A percentile compares a stretch with the other conserved stretches of the same genome.
Evolutionary conservation across 1,139 yeast genomes (phyloP).

Genomic region (Sugiyamaella castrensis): DNA sequence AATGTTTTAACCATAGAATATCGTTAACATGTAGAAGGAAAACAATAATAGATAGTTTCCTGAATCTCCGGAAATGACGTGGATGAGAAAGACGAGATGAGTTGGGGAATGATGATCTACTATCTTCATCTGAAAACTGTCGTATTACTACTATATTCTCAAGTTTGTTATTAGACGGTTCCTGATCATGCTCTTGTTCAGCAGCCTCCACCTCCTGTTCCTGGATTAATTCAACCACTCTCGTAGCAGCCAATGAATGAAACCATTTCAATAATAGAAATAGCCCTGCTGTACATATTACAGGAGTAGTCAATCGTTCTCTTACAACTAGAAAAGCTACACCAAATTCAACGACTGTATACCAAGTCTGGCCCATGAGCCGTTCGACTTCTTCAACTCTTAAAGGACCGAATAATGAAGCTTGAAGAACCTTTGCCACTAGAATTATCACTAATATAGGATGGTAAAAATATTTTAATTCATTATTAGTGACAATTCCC

Average conservation of each 20-base stretch:
- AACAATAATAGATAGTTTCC: constrained; percentile 20
- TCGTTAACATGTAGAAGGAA: constrained; percentile 27
- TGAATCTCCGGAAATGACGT: not conserved
- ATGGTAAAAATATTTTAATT: constrained; percentile 6
- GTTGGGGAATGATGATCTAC: too few species aligned
- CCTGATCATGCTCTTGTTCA: too few species aligned
- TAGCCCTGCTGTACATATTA: constrained; percentile 41
- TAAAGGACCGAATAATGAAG: constrained; percentile 25
- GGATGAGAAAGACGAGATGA: not conserved
- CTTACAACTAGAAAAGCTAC: constrained; percentile 28
- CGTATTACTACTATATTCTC: too few species aligned
- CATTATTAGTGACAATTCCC: not conserved
- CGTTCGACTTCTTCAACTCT: constrained; percentile 19
- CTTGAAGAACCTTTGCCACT: constrained; percentile 14
- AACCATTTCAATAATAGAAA: constrained; percentile 46
- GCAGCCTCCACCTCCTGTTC: too few species aligned
- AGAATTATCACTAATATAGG: constrained; percentile 6
- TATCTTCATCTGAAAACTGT: too few species aligned
- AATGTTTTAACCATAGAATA: constrained; percentile 24
- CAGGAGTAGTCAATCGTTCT: constrained; percentile 28
- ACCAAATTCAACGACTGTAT: constrained; percentile 30
- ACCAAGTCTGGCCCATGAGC: constrained; percentile 21
- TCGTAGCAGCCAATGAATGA: constrained; percentile 44
- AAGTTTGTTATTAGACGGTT: too few species aligned
- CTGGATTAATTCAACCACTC: constrained; percentile 31